phyloP scores from a whole-genome alignment of 139 green algal genomes.

The Chlorella sp. region DNA sequence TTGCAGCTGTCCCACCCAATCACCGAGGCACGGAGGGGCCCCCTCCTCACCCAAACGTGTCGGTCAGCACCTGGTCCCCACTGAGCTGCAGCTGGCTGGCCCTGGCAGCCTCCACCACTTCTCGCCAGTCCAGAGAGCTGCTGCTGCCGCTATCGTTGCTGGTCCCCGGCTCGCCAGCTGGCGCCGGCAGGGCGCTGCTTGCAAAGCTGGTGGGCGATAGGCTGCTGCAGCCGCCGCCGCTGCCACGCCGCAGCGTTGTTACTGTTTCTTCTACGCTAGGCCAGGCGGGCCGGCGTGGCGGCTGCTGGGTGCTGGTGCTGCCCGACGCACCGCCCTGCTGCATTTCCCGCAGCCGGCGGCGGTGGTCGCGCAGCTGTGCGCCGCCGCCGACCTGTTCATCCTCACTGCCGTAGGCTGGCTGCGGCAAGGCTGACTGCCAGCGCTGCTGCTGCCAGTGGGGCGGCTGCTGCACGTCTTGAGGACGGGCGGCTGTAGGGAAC shows the following conservation, averaged over 20 bases:
- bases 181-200: background rate
- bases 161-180: background rate
- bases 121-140: constrained; percentile 58
- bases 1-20: background rate
- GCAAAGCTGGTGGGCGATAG: background rate
- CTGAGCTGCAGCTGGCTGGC: background rate
- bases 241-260: constrained; percentile 3
- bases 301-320: background rate
- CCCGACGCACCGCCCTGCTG: background rate
- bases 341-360: constrained; percentile 20
- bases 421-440: constrained; percentile 17
- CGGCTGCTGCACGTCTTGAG: constrained; percentile 23
- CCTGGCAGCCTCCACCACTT: constrained; percentile 44
- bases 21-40: background rate
- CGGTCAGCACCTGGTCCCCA: constrained; percentile 63
- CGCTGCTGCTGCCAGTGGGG: background rate
- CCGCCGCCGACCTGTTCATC: background rate
- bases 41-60: constrained; percentile 63
- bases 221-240: background rate
- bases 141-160: background rate
- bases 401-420: background rate
- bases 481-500: background rate
- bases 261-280: constrained; percentile 1
- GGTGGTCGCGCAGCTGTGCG: background rate
- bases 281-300: background rate